phyloP scores from a whole-genome alignment of 495 filamentous ascomycete genomes.

The Pseudoneurospora amorphoporcata region DNA sequence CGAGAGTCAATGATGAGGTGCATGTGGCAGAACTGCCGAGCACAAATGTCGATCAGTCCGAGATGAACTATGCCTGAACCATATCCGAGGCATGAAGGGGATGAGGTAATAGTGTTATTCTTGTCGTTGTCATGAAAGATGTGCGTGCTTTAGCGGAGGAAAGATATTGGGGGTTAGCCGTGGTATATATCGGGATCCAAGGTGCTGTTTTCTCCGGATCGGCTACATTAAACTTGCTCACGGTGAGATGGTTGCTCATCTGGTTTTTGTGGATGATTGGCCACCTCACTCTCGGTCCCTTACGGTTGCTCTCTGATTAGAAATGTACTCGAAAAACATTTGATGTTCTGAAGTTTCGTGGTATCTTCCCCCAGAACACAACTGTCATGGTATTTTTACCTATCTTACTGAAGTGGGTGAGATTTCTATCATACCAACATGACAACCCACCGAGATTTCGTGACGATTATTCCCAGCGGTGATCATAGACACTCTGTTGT shows the following conservation, averaged over 20 bases:
- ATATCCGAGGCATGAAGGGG: neutral
- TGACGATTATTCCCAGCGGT: neutral
- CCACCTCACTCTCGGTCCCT: no score
- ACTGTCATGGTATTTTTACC: no score
- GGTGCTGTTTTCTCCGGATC: neutral
- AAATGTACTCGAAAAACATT: no score
- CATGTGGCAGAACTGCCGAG: neutral
- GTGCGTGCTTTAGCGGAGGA: neutral
- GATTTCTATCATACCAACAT: neutral
- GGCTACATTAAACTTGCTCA: neutral
- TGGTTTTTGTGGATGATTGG: neutral
- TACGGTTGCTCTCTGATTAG: no score
- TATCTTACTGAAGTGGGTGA: no score
- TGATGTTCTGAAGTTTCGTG: no score
- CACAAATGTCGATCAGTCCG: neutral
- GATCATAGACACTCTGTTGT: neutral
- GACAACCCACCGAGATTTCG: neutral
- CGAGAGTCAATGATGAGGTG: neutral
- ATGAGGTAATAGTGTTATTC: neutral
- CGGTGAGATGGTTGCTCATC: neutral
- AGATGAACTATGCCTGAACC: neutral
- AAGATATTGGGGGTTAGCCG: neutral
- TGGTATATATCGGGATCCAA: neutral
- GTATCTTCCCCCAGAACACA: no score
- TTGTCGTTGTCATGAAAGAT: neutral